Conservation (phyloP, 2,329 filamentous ascomycete species). For the Phialophora macrospora region DNA sequence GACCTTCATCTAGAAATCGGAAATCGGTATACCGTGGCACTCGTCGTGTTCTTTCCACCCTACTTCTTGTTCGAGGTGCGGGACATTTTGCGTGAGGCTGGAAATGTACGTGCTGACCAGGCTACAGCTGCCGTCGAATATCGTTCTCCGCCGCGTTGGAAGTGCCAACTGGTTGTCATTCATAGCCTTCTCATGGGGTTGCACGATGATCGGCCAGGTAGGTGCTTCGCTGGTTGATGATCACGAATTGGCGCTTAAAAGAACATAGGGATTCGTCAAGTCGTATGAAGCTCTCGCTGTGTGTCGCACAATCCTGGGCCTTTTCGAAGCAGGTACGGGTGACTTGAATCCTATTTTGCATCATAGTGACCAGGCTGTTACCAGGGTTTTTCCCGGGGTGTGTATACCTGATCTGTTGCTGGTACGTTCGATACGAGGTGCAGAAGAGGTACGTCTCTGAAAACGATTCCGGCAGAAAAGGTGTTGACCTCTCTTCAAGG, state of each 20-base stretch:
- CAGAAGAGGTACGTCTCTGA: conserved; percentile 28
- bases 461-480: not conserved
- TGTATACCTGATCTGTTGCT: conserved; percentile 33
- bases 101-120: not conserved
- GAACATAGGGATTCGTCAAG: conserved; percentile 63
- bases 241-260: not conserved
- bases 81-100: not conserved
- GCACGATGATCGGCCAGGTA: conserved; percentile 44
- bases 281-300: conserved; percentile 72
- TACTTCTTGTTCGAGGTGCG: conserved; percentile 71
- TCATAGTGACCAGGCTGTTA: not conserved
- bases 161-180: conserved; percentile 69
- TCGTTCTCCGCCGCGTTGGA: conserved; percentile 48
- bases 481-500: conserved; percentile 3
- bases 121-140: conserved; percentile 42
- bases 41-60: conserved; percentile 74
- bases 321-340: conserved; percentile 55
- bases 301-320: conserved; percentile 67
- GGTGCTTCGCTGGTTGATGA: not conserved
- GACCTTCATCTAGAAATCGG: conserved; percentile 50
- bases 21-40: conserved; percentile 69
- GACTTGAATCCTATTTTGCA: not conserved
- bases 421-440: conserved; percentile 35
- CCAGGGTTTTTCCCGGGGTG: conserved; percentile 30
- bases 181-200: conserved; percentile 48